Conservation (phyloP, 2,329 filamentous ascomycete genomes). For the Cadophora malorum region DNA sequence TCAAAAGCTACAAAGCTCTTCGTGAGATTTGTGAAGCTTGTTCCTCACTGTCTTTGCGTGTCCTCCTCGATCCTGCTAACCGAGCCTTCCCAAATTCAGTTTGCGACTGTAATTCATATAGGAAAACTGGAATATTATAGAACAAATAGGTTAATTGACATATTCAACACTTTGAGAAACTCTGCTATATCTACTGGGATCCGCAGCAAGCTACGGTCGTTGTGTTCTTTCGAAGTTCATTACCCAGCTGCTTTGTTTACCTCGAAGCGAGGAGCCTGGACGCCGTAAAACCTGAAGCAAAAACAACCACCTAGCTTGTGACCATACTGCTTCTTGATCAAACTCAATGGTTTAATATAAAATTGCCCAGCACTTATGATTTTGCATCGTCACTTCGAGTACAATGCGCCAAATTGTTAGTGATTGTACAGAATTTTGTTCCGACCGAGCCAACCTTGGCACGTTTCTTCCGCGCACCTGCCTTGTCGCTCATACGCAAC, state of each 20-base stretch:
- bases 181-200: background rate
- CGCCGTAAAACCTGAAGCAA: background rate
- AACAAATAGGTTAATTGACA: no score
- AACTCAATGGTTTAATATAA: no score
- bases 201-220: background rate
- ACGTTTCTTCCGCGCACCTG: background rate
- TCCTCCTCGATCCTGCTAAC: background rate
- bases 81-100: background rate
- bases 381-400: background rate
- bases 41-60: background rate
- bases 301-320: background rate
- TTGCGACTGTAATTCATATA: no score
- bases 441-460: background rate
- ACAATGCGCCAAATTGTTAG: background rate
- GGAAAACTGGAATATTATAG: no score
- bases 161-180: background rate
- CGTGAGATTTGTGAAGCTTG: background rate
- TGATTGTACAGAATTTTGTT: background rate
- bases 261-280: background rate
- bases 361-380: background rate
- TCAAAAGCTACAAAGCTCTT: background rate
- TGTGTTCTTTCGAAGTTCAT: background rate
- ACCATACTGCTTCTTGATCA: background rate
- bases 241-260: slow-evolving; percentile 5
- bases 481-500: background rate